These are phyloP conservation scores for Apiotrichum mycotoxinovorans DNA, from an alignment of 1,284 basidiomycete genomes.

Conservation along the genomic window DNA sequence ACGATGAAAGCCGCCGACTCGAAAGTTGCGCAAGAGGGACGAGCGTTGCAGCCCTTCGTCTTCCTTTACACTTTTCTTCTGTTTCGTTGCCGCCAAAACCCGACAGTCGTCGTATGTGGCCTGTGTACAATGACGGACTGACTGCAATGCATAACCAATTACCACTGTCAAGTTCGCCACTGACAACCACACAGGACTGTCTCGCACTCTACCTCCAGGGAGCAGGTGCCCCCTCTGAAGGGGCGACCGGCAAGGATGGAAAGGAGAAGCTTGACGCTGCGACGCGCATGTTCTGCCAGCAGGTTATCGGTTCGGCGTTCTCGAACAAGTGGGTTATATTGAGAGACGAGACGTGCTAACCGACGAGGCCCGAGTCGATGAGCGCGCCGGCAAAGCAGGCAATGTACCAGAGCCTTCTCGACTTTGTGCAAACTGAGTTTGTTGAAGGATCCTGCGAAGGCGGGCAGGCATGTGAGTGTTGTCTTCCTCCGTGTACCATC, in stretches of 20 bases:
- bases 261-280: conserved; percentile 48
- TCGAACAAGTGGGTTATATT: conserved; percentile 36
- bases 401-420: conserved; percentile 47
- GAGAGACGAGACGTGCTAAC: not conserved
- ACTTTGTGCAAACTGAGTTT: conserved; percentile 48
- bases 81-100: not conserved
- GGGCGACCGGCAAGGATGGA: conserved; percentile 44
- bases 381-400: conserved; percentile 35
- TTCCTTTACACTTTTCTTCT: too few relatives aligned
- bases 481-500: not conserved
- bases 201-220: conserved; percentile 50
- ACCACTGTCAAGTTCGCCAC: not conserved
- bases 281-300: conserved; percentile 48
- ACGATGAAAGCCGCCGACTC: not conserved
- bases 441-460: conserved; percentile 49
- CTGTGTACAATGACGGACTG: not conserved
- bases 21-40: not conserved
- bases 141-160: too few relatives aligned
- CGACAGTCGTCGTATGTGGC: not conserved
- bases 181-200: conserved; percentile 38
- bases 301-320: conserved; percentile 48
- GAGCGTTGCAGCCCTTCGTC: too few relatives aligned
- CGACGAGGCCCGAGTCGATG: conserved; percentile 37
- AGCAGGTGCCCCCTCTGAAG: conserved; percentile 38
- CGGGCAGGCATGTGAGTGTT: conserved; percentile 43